Evolutionary conservation across 805 yeast species (phyloP), one percentile per base, ranked within the genome.

Genomic region (Monosporozyma solicola): DNA sequence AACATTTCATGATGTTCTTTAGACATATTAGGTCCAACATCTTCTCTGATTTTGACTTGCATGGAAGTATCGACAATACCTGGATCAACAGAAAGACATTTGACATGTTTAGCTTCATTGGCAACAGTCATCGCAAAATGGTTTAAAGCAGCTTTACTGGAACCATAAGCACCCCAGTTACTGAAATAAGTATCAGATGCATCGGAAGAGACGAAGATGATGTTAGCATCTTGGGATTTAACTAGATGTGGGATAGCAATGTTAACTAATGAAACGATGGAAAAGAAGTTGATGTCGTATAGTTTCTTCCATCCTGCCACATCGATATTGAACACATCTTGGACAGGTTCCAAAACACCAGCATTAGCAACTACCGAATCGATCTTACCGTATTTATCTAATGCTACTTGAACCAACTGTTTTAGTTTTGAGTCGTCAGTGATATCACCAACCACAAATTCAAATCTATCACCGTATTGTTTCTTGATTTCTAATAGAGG

Each of bases 31-130:
- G 60, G 57, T 59, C 79, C 73, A 55, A 69, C 81, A 47, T 71
- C 74, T 25, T 80, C 84, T 61, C 97, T 80, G 54, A 91, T 89
- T 52, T 80, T 83, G 11, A 59, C 65, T 70, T 92, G 97, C 97
- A 92, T 92, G 13, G 73, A 73, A 1, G 98, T 91, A 65, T 88
- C 89, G 2, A 92, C 97, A 2, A 88, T 95, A 5, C 98, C 98
- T 0, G 98, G 98, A 0, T 96, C 96, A 25, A 92, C 76, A 0
- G 96, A 74, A 8, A 89, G 69, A 5, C 85, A 74, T 47, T 57
- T 60, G 11, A 64, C 63, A 0, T 72, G 76, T 2, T 74, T 72
- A 65, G 87, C 94, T 62, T 90, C 96, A 7, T 72, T 74, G 1
- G 86, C 84, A 16, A 92, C 68, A 16, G 87, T 80, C 48, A 73